Evolutionary conservation across 139 green algal species (phyloP), one percentile per base, ranked within the genome.

Genomic region (Chlamydomonas sphaeroides): DNA sequence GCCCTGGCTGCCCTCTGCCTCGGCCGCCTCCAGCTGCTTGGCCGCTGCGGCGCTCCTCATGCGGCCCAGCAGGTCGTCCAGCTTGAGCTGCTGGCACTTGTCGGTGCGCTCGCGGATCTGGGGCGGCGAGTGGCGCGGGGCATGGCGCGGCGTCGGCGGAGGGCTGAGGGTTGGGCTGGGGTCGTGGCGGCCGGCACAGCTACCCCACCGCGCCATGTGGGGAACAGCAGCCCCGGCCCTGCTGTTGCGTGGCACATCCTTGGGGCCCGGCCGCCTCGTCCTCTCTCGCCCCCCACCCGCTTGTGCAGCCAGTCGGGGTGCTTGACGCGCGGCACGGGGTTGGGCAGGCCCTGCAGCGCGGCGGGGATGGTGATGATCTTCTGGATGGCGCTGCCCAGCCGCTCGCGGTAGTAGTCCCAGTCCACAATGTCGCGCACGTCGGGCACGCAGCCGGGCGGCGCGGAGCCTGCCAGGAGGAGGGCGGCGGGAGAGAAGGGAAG

Each of bases 331-430:
- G 91, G 87, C 59, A 91, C 87, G 8, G 90, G 90, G 85, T 93
- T 93, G 74, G 78, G 3, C 61, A 93, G 67, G 18, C 51, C 66
- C 84, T 83, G 76, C 33, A 83, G 63, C 65, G 96, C 97, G 0
- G 97, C 97, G 7, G 97, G 97, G 85, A 99, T 99, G 88, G 96
- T 98, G 88, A 99, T 98, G 92, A 99, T 99, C 94, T 99, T 99
- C 87, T 98, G 95, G 62, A 99, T 97, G 79, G 97, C 92, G 67
- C 86, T 94, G 67, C 93, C 89, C 75, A 99, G 89, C 41, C 97
- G 94, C 88, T 97, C 95, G 48, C 72, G 71, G 94, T 99, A 99
- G 90, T 99, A 99, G 57, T 91, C 94, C 97, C 97, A 99, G 91
- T 99, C 97, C 63, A 99, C 89, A 28, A 99, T 94, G 71, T 93